Evolutionary conservation across 345 rosid species (phyloP).

Genomic region (Trapa incisa): DNA sequence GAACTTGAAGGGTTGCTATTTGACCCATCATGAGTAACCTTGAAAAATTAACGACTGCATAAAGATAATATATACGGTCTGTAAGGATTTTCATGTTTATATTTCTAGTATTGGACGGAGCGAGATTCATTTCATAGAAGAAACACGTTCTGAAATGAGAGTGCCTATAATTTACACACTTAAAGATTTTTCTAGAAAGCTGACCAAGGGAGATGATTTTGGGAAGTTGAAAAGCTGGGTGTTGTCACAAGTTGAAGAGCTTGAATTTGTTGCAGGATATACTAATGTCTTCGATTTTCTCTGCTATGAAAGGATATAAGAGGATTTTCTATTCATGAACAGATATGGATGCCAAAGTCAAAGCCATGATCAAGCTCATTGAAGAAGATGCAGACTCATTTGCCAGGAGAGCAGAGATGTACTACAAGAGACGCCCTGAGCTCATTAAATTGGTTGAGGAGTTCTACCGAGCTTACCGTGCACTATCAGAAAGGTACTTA

Average conservation of each 20-base stretch:
- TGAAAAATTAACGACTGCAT: not conserved
- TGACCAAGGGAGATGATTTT: not conserved
- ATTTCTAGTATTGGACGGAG: too few species aligned
- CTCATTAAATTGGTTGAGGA: conserved; percentile 94
- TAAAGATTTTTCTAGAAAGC: not conserved
- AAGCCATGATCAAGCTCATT: conserved; percentile 85
- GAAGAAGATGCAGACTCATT: conserved; percentile 99
- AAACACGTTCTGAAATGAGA: not conserved
- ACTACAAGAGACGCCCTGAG: conserved; percentile 96
- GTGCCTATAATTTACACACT: not conserved
- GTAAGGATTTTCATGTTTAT: not conserved
- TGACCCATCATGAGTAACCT: not conserved
- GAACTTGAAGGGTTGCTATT: not conserved
- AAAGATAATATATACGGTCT: not conserved
- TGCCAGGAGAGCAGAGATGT: conserved; percentile 99
- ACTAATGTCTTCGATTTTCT: not conserved
- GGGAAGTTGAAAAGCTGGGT: not conserved
- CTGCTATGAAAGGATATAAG: not conserved
- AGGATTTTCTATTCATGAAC: conserved; percentile 8
- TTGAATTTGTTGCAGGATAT: not conserved
- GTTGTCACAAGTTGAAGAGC: not conserved
- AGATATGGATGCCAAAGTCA: conserved; percentile 93
- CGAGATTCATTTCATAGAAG: too few species aligned
- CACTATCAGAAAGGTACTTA: conserved; percentile 64
- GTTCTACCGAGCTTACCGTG: conserved; percentile 96